Conservation (phyloP, 257 asterid species). For the Salvia hispanica region DNA sequence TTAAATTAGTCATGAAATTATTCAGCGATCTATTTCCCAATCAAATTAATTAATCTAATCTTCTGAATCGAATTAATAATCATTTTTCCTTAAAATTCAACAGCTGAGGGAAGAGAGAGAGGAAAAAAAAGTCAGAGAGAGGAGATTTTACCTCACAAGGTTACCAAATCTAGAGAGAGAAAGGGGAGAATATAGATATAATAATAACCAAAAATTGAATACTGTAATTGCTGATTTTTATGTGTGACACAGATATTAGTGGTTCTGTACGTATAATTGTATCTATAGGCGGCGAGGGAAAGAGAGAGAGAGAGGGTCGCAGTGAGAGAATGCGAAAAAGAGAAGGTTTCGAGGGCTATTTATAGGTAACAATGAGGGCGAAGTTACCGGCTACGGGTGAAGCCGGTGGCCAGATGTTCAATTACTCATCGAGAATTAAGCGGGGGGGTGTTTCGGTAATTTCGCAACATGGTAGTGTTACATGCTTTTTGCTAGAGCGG, state of each 20-base stretch:
- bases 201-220: constrained; percentile 22
- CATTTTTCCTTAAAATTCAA: constrained; percentile 20
- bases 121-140: constrained; percentile 26
- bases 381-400: constrained; percentile 40
- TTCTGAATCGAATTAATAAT: constrained; percentile 28
- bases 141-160: constrained; percentile 53
- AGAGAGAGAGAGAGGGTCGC: constrained; percentile 22
- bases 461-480: constrained; percentile 25
- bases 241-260: constrained; percentile 28
- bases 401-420: constrained; percentile 42
- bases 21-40: constrained; percentile 39
- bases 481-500: constrained; percentile 8
- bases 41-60: constrained; percentile 24
- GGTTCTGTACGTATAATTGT: constrained; percentile 25
- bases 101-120: neutral
- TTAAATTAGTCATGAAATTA: constrained; percentile 5
- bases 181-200: constrained; percentile 18
- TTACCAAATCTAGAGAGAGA: constrained; percentile 61
- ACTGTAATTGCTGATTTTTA: constrained; percentile 21
- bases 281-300: constrained; percentile 34
- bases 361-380: constrained; percentile 58
- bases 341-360: constrained; percentile 48
- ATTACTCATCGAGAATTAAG: constrained; percentile 41
- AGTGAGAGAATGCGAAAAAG: constrained; percentile 29
- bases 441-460: constrained; percentile 41